These are phyloP conservation scores for Clonostachys rosea DNA, from an alignment of 2,329 filamentous ascomycete species.

Conservation along the genomic window DNA sequence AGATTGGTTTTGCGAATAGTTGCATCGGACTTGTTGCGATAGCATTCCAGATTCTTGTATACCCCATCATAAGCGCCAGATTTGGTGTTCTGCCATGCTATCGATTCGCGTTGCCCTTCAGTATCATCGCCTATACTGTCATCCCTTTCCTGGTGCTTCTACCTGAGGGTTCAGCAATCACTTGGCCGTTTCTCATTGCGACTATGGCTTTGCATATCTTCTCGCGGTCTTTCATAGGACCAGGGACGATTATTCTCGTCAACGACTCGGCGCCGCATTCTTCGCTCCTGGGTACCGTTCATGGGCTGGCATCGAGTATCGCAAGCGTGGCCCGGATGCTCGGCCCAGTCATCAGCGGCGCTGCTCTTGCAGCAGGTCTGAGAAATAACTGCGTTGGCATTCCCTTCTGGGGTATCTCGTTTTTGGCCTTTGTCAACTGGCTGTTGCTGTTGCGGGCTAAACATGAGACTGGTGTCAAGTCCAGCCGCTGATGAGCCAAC, in stretches of 20 bases:
- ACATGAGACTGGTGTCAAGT: no score
- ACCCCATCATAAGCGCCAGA: slow-evolving; percentile 6
- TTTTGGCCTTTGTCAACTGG: no score
- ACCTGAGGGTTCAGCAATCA: slow-evolving; percentile 3
- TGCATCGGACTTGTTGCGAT: slow-evolving; percentile 13
- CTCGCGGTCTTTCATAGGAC: slow-evolving; percentile 12
- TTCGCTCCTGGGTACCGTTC: slow-evolving; percentile 11
- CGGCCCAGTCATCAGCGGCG: slow-evolving; percentile 11
- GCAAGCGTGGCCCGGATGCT: slow-evolving; percentile 13
- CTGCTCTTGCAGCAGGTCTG: slow-evolving; percentile 13
- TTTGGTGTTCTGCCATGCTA: slow-evolving; percentile 10
- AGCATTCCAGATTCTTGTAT: slow-evolving; percentile 13
- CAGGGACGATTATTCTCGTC: slow-evolving; percentile 15
- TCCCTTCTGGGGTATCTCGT: slow-evolving; percentile 8
- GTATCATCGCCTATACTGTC: slow-evolving; percentile 10
- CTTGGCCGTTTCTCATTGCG: slow-evolving; percentile 10
- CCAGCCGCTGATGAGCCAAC: no score
- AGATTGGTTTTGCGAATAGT: slow-evolving; percentile 13
- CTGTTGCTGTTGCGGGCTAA: background rate
- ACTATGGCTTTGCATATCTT: slow-evolving; percentile 11
- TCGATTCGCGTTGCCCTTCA: slow-evolving; percentile 11
- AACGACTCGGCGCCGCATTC: slow-evolving; percentile 14
- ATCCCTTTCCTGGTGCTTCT: slow-evolving; percentile 12
- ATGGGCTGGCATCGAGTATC: slow-evolving; percentile 14
- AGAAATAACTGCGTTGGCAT: slow-evolving; percentile 11